These are phyloP conservation scores for Isabelozyma rhagii DNA, from an alignment of 805 yeast species.

Conservation along the genomic window DNA sequence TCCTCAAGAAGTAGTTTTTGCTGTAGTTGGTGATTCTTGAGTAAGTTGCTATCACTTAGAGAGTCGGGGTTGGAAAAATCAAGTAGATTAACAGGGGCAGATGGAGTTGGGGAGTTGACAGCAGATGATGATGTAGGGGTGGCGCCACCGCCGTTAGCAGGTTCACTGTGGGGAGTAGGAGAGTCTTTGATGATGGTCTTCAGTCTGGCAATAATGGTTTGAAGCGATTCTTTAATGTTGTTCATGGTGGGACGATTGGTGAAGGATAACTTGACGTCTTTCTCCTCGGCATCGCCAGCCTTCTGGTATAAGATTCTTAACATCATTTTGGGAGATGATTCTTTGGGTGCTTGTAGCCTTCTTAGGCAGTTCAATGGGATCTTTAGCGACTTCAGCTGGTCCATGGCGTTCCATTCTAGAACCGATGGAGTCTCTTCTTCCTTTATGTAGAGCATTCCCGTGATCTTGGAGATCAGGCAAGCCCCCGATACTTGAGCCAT, in stretches of 20 bases:
- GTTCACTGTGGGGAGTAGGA: constrained; percentile 7
- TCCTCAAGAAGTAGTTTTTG: constrained; percentile 72
- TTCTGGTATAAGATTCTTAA: constrained; percentile 52
- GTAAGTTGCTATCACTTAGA: constrained; percentile 44
- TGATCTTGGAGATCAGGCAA: constrained; percentile 36
- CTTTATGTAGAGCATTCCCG: constrained; percentile 38
- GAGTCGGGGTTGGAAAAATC: constrained; percentile 22
- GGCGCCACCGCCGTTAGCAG: constrained; percentile 2
- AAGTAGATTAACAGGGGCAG: constrained; percentile 12
- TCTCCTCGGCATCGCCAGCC: constrained; percentile 27
- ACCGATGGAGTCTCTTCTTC: constrained; percentile 42
- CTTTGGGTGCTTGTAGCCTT: constrained; percentile 69
- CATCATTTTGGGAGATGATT: constrained; percentile 63
- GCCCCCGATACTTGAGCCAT: constrained; percentile 35
- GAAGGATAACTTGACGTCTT: constrained; percentile 51
- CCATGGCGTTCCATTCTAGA: constrained; percentile 44
- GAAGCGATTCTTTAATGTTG: constrained; percentile 61
- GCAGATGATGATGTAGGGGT: constrained; percentile 9
- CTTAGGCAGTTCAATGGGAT: constrained; percentile 33
- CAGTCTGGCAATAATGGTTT: constrained; percentile 65
- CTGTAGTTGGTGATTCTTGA: constrained; percentile 74
- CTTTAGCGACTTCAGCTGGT: constrained; percentile 28
- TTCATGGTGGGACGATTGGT: constrained; percentile 75
- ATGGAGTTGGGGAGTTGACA: constrained; percentile 8
- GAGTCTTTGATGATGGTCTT: constrained; percentile 50